phyloP scores from a whole-genome alignment of 306 rosid genomes.

The Prunus armeniaca region DNA sequence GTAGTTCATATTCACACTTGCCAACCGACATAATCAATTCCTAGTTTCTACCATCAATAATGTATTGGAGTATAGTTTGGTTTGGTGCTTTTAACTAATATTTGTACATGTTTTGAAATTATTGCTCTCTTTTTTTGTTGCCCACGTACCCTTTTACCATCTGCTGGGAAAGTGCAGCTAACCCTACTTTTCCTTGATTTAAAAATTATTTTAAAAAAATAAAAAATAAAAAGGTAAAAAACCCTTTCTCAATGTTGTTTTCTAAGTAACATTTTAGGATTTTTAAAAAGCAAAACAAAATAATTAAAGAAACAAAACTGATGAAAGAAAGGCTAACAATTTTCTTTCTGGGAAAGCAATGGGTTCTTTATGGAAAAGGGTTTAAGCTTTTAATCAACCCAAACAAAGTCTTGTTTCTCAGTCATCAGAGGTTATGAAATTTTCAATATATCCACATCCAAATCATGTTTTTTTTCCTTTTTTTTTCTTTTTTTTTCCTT shows the following conservation, averaged over 20 bases:
- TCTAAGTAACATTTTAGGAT: background rate
- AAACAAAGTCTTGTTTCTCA: background rate
- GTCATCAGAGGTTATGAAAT: background rate
- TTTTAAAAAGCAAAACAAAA: background rate
- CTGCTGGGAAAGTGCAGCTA: too few relatives aligned
- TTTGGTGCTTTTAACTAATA: constrained; percentile 1
- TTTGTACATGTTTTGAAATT: background rate
- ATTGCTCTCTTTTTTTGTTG: background rate
- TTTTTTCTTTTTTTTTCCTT: too few relatives aligned
- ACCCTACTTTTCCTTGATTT: background rate
- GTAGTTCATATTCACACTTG: background rate
- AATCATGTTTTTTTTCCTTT: background rate
- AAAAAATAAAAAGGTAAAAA: too few relatives aligned
- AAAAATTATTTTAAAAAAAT: too few relatives aligned
- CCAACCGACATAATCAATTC: background rate
- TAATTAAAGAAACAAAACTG: background rate
- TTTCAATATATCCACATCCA: background rate
- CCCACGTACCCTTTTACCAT: background rate
- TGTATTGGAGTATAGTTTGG: background rate
- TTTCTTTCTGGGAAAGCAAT: constrained; percentile 7
- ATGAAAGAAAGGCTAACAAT: background rate
- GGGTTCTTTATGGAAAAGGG: background rate
- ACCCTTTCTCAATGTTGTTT: background rate
- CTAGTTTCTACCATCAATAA: constrained; percentile 5
- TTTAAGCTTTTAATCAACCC: background rate